Evolutionary conservation across 2,329 filamentous ascomycete genomes (phyloP), one percentile per base, ranked within the genome.

Genomic region (Akanthomyces dipterigenus): DNA sequence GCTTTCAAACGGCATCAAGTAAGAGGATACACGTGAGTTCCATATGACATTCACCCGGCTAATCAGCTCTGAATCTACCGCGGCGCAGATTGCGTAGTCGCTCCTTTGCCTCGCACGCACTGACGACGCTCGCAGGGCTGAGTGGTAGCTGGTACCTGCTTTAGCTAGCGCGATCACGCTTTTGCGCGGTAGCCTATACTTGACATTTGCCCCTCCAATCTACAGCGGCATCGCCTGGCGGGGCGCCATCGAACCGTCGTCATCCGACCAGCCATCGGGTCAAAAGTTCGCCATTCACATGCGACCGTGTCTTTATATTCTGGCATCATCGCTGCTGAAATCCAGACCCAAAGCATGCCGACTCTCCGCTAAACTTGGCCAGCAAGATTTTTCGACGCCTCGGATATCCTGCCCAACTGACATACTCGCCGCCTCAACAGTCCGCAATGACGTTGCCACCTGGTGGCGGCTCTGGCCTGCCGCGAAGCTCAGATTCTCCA

Each of bases 401-500:
- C 45, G 31, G 24, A 14, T 2, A 57, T 22, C 22, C 22, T 7
- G 18, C 20, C 49, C 14, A 22, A 16, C 49, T 34, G 11, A 26
- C 18, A 53, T 16, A 53, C 5, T 24, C 9, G 24, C 31, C 38
- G 3, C 22, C 16, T 36, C 12, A 18, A 20, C 46, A 31, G 12
- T 26, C 18, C 16, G 12, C 36, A 42, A 59, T 60, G 57, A 53
- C 57, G 38, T 46, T 46, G 14, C 12, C 49, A 26, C 36, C 38
- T 8, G 49, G 28, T 60, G 48, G 43, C 31, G 49, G 40, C 48
- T 60, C 57, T 20, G 28, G 38, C 38, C n/a, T 26, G 20, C 57
- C 48, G 16, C 57, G 28, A 36, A 6, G 57, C 16, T 36, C 48
- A 11, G 57, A 53, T 18, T 97, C 93, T 40, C 92, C 93, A 2